phyloP scores from a whole-genome alignment of 2,329 filamentous ascomycete species.

The Apiospora malaysiana region DNA sequence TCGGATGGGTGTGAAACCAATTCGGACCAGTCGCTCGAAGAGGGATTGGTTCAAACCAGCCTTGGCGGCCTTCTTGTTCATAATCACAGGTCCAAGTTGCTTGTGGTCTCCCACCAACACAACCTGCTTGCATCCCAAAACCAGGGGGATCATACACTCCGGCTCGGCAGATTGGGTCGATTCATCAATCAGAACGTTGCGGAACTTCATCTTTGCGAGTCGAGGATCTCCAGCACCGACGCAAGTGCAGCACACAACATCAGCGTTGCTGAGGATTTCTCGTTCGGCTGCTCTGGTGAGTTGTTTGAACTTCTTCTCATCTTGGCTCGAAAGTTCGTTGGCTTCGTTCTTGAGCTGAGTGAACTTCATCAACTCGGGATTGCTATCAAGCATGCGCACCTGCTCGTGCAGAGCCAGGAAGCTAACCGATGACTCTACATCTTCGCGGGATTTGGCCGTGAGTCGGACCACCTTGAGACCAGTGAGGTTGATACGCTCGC shows the following conservation, averaged over 20 bases:
- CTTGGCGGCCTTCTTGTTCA: constrained; percentile 99
- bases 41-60: constrained; percentile 97
- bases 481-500: constrained; percentile 93
- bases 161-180: constrained; percentile 98
- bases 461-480: constrained; percentile 96
- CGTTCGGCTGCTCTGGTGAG: constrained; percentile 92
- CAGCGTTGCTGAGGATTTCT: constrained; percentile 92
- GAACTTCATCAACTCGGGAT: constrained; percentile 89
- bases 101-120: constrained; percentile 99
- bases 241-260: constrained; percentile 98
- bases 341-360: constrained; percentile 91
- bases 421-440: constrained; percentile 97
- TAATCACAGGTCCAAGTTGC: constrained; percentile 96
- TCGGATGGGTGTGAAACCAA: constrained; percentile 89
- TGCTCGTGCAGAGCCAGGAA: constrained; percentile 96
- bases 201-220: constrained; percentile 96
- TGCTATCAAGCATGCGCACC: constrained; percentile 96
- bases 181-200: constrained; percentile 96
- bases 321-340: constrained; percentile 90
- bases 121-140: constrained; percentile 97
- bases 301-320: constrained; percentile 98
- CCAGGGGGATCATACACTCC: constrained; percentile 97
- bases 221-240: constrained; percentile 96
- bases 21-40: constrained; percentile 92
- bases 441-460: constrained; percentile 98